A percentile compares a stretch with the other conserved stretches of the same genome.
These are phyloP conservation scores for Picea abies DNA, from an alignment of 83 land plant species.

Conservation along the genomic window DNA sequence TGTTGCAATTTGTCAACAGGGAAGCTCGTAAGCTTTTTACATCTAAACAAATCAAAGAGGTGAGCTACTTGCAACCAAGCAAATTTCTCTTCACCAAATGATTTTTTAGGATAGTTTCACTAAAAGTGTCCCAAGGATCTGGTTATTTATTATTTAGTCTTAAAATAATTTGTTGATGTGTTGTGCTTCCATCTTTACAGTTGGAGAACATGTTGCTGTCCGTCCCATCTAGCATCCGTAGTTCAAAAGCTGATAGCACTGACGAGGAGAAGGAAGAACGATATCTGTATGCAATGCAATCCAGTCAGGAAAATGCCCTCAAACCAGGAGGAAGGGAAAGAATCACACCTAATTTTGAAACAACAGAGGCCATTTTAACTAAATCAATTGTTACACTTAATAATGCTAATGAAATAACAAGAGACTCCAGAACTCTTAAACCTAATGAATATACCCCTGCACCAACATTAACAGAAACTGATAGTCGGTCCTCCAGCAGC, in stretches of 20 bases:
- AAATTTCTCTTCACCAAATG: not conserved
- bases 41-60: constrained; percentile 61
- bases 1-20: constrained; percentile 44
- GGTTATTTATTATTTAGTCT: not conserved
- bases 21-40: constrained; percentile 42
- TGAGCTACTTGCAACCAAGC: constrained; percentile 15
- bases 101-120: not conserved
- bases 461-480: not conserved
- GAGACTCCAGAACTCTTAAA: not conserved
- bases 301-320: constrained; percentile 1
- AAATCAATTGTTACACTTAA: not conserved
- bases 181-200: constrained; percentile 15
- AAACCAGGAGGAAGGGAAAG: constrained; percentile 15
- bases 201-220: constrained; percentile 21
- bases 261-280: constrained; percentile 8
- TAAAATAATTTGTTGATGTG: not conserved
- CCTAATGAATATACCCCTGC: constrained; percentile 3
- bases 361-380: not conserved
- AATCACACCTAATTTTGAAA: constrained; percentile 1
- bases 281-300: not conserved
- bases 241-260: not conserved
- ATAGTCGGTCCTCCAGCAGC: constrained; percentile 3
- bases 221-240: constrained; percentile 1
- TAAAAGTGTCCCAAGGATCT: not conserved
- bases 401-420: not conserved